These are phyloP conservation scores for Saccharum officinarum DNA, from an alignment of 176 grass and related monocot genomes.

Conservation along the genomic window DNA sequence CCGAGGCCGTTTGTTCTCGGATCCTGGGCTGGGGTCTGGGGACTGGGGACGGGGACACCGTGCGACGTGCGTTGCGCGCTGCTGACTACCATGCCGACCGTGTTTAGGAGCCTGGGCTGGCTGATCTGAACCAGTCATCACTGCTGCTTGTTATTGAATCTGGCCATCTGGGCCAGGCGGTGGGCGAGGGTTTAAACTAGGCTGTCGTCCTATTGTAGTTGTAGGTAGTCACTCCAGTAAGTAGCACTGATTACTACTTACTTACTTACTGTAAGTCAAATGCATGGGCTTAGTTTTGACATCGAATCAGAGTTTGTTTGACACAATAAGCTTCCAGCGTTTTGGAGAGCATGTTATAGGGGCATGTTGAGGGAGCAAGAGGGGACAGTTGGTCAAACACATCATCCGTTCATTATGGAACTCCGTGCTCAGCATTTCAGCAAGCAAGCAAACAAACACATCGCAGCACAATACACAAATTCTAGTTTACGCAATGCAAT, in stretches of 20 bases:
- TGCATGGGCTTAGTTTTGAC: background rate
- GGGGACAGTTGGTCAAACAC: slow-evolving; percentile 15
- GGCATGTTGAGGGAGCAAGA: background rate
- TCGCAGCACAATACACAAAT: background rate
- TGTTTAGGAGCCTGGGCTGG: background rate
- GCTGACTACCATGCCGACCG: background rate
- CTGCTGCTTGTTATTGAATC: background rate
- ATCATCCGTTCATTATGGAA: background rate
- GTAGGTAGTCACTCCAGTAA: too few relatives aligned
- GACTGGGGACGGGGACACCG: background rate
- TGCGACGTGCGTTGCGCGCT: too few relatives aligned
- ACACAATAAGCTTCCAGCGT: too few relatives aligned
- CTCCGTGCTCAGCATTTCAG: background rate
- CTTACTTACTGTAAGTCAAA: background rate
- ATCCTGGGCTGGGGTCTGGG: background rate
- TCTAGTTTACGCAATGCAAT: background rate
- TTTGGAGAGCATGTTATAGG: too few relatives aligned
- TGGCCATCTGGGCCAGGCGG: too few relatives aligned
- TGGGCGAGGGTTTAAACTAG: too few relatives aligned
- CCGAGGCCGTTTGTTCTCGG: background rate
- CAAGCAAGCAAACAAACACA: slow-evolving; percentile 23
- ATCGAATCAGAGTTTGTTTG: background rate
- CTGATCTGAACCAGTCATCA: background rate
- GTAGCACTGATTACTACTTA: too few relatives aligned
- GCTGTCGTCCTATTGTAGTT: too few relatives aligned